These are phyloP conservation scores for Didymellaceae sp. DNA, from an alignment of 2,329 filamentous ascomycete genomes.

Conservation along the genomic window DNA sequence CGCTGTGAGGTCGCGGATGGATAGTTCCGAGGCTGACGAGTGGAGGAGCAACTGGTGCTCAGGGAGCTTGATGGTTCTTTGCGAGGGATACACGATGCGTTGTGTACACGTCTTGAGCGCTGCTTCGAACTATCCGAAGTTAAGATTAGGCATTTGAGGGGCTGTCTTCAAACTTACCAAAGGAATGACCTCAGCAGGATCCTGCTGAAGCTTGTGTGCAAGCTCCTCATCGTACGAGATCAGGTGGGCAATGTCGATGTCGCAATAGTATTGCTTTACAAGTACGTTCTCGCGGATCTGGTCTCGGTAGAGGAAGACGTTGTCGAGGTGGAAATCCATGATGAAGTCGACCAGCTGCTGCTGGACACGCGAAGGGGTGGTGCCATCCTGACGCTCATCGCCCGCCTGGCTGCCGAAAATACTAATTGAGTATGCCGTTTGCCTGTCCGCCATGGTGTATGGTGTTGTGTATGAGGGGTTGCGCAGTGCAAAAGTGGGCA, in stretches of 20 bases:
- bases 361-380: conserved; percentile 62
- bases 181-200: conserved; percentile 91
- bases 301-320: conserved; percentile 94
- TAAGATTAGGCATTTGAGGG: conserved; percentile 12
- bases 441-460: conserved; percentile 65
- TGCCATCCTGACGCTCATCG: conserved; percentile 40
- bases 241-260: conserved; percentile 92
- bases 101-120: conserved; percentile 91
- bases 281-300: conserved; percentile 95
- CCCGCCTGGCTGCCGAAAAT: conserved; percentile 65
- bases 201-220: conserved; percentile 84
- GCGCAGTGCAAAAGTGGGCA: conserved; percentile 18
- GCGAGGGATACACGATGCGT: conserved; percentile 86
- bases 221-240: conserved; percentile 97
- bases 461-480: conserved; percentile 23
- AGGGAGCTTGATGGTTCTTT: conserved; percentile 72
- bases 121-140: conserved; percentile 74
- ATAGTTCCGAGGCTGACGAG: conserved; percentile 87
- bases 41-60: conserved; percentile 95
- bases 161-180: conserved; percentile 65
- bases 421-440: conserved; percentile 84
- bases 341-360: conserved; percentile 87
- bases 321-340: conserved; percentile 91
- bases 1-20: conserved; percentile 92
- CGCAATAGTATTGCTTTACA: conserved; percentile 92